phyloP scores from a whole-genome alignment of 495 filamentous ascomycete species.

The Pyrenula aspistea region DNA sequence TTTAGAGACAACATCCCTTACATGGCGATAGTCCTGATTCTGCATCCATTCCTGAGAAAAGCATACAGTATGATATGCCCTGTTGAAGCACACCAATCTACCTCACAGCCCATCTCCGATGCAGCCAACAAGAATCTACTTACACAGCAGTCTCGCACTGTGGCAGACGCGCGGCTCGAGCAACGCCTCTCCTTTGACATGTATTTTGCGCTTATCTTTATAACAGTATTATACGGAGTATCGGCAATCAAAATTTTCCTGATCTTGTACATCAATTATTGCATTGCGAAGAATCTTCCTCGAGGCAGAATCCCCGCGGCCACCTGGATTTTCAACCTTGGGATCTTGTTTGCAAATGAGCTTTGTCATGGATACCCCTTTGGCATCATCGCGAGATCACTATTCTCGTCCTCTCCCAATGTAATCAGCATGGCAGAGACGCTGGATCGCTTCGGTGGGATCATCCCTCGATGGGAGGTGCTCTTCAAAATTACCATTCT shows the following conservation, averaged over 20 bases:
- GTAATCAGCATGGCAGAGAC: slow-evolving; percentile 46
- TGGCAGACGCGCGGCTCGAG: slow-evolving; percentile 55
- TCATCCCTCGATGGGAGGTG: slow-evolving; percentile 84
- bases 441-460: slow-evolving; percentile 66
- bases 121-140: slow-evolving; percentile 4
- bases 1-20: slow-evolving; percentile 83
- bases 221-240: slow-evolving; percentile 70
- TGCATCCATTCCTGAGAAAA: slow-evolving; percentile 69
- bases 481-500: slow-evolving; percentile 95
- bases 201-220: slow-evolving; percentile 66
- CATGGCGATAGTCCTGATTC: slow-evolving; percentile 52
- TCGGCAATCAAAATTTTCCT: slow-evolving; percentile 70
- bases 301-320: slow-evolving; percentile 51
- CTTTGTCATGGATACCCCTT: slow-evolving; percentile 66
- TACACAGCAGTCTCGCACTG: slow-evolving; percentile 21
- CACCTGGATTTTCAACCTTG: slow-evolving; percentile 94
- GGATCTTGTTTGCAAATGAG: slow-evolving; percentile 82
- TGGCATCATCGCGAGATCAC: slow-evolving; percentile 40
- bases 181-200: slow-evolving; percentile 78
- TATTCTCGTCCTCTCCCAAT: slow-evolving; percentile 26
- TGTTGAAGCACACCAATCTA: background rate
- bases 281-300: slow-evolving; percentile 58
- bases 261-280: slow-evolving; percentile 75
- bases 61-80: slow-evolving; percentile 42
- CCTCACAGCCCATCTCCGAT: slow-evolving; percentile 3